Base-by-base conservation (phyloP, 1,284 basidiomycete genomes). In the Ustilago bromivora region DNA sequence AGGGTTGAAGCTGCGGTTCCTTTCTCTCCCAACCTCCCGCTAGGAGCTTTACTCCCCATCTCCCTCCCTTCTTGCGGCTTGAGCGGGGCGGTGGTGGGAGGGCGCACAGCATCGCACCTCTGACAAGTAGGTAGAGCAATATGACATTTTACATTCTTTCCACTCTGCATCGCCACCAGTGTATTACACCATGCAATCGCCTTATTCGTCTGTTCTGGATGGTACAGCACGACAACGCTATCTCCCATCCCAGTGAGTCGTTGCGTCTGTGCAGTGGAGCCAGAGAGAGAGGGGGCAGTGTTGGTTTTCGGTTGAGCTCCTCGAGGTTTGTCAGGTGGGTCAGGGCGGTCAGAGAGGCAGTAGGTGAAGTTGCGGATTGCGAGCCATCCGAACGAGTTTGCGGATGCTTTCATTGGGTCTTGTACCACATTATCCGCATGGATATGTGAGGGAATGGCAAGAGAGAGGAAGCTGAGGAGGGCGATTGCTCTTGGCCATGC, bases 141-240 rank as follows among this genome's bases (percentile, higher is more conserved):
- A 19, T 69, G 69, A 36, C 69, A 71, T 6, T 34, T 11, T 7
- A 76, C 56, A 43, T 76, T 61, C 4, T 58, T 10, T 3, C 59
- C 68, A 41, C 62, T 69, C 41, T 65, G 60, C 32, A 76, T 66
- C 0, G 69, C 69, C 13, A 69, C 74, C 15, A 76, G 53, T 6
- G 74, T 76, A 34, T 71, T 71, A 53, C 74, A 76, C 74, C 74
- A 76, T 2, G 74, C 74, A 31, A 76, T 72, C n/a, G 74, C 58
- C 62, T 62, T 57, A 43, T 66, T 69, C 6, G 55, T 61, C 13
- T 66, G 38, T 34, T 68, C 66, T 0, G 74, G 74, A 38, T 76
- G 74, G 28, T 76, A 76, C 10, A 76, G 66, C 19, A 76, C 74
- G 3, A 76, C 74, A 2, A 76, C 74, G 34, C 69, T 67, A 34